These are phyloP conservation scores for Azolla pinnata DNA, from an alignment of 75 land plant genomes.

Conservation along the genomic window DNA sequence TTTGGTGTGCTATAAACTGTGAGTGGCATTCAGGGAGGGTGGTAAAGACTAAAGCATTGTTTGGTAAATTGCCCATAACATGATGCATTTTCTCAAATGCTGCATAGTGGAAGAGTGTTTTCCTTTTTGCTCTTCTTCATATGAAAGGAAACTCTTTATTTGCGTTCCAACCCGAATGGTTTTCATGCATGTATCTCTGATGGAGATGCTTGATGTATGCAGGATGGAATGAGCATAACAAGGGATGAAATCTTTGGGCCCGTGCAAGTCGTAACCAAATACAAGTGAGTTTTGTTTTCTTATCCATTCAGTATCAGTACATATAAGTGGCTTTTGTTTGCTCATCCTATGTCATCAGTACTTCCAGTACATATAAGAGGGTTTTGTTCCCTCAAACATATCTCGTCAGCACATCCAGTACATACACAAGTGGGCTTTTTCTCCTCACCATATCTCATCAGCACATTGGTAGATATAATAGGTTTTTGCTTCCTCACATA, in stretches of 20 bases:
- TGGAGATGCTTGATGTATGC: slow-evolving; percentile 3
- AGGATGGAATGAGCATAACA: slow-evolving; percentile 36
- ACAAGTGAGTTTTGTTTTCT: slow-evolving; percentile 15
- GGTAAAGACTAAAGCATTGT: background rate
- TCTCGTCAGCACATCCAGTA: too few relatives aligned
- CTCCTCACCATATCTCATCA: too few relatives aligned
- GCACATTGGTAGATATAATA: too few relatives aligned
- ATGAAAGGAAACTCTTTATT: background rate
- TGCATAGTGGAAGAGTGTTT: background rate
- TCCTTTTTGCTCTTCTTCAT: background rate
- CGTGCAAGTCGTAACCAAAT: slow-evolving; percentile 34
- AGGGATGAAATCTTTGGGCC: slow-evolving; percentile 50
- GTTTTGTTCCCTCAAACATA: too few relatives aligned
- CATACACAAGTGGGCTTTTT: too few relatives aligned
- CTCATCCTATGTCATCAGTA: background rate
- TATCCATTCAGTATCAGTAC: background rate
- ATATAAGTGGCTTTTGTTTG: background rate
- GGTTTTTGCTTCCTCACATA: too few relatives aligned
- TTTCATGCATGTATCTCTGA: too few relatives aligned
- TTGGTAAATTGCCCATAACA: background rate
- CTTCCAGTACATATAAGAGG: too few relatives aligned
- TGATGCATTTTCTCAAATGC: background rate
- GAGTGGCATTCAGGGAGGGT: too few relatives aligned
- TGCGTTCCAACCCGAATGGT: background rate
- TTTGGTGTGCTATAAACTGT: too few relatives aligned